These are phyloP conservation scores for Echinochloa phyllopogon DNA, from an alignment of 176 grass and related monocot species.

Conservation along the genomic window DNA sequence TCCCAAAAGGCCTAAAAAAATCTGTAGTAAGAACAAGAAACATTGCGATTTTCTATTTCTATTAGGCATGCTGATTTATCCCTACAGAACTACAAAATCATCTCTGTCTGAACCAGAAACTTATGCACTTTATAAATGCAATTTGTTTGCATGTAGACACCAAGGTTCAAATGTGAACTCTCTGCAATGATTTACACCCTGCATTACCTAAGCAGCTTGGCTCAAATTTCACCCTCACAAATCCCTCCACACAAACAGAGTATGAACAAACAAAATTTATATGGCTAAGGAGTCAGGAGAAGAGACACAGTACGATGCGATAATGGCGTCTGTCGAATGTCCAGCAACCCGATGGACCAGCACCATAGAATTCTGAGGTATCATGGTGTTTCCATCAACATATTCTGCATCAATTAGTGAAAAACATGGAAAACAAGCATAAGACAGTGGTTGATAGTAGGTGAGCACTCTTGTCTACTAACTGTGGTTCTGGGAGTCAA, in stretches of 20 bases:
- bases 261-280: background rate
- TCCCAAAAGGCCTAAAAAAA: background rate
- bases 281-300: background rate
- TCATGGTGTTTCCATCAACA: conserved; percentile 33
- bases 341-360: conserved; percentile 40
- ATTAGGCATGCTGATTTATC: background rate
- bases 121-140: background rate
- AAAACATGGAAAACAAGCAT: background rate
- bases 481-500: background rate
- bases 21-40: background rate
- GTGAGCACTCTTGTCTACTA: background rate
- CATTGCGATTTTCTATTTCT: background rate
- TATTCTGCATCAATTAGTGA: conserved; percentile 33
- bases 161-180: background rate
- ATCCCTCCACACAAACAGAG: background rate
- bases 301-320: background rate
- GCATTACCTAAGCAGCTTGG: background rate
- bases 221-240: background rate
- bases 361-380: conserved; percentile 42
- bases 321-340: background rate
- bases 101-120: background rate
- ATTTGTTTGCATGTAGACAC: background rate
- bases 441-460: background rate
- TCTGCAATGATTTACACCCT: background rate
- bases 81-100: background rate